Evolutionary conservation across 768 basidiomycete genomes (phyloP).

Genomic region (Saitozyma sp.): DNA sequence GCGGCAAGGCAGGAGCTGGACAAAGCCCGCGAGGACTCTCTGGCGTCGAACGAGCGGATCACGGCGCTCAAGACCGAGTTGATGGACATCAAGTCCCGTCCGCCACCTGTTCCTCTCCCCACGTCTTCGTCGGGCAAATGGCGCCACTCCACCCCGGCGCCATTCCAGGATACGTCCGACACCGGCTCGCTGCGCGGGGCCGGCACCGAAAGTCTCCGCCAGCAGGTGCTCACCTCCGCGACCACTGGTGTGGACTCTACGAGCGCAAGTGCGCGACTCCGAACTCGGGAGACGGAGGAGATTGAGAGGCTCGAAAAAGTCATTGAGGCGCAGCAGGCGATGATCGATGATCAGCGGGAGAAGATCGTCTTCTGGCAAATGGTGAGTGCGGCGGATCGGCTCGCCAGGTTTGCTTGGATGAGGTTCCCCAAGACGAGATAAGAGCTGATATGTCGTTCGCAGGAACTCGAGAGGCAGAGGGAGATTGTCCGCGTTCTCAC

Average conservation of each 20-base stretch:
- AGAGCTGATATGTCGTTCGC: background rate
- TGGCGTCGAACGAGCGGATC: no score
- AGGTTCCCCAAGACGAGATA: background rate
- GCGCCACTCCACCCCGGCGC: background rate
- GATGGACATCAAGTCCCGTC: no score
- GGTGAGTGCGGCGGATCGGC: slow-evolving; percentile 21
- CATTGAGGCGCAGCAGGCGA: slow-evolving; percentile 40
- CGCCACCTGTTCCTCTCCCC: no score
- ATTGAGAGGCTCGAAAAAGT: slow-evolving; percentile 46
- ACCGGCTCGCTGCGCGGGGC: background rate
- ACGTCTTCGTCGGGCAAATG: background rate
- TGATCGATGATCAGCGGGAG: slow-evolving; percentile 44
- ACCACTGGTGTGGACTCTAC: background rate
- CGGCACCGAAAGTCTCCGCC: background rate
- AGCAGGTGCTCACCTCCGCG: background rate
- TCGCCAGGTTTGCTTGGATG: background rate
- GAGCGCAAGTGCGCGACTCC: background rate
- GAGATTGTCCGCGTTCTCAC: slow-evolving; percentile 41
- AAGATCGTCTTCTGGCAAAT: slow-evolving; percentile 46
- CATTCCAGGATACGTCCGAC: background rate
- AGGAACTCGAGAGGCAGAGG: slow-evolving; percentile 43
- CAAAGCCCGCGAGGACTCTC: no score
- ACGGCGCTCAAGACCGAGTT: no score
- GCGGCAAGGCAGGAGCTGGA: no score
- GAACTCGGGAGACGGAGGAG: slow-evolving; percentile 28